phyloP scores from a whole-genome alignment of 148 eudicot genomes.

The Euryodendron excelsum region DNA sequence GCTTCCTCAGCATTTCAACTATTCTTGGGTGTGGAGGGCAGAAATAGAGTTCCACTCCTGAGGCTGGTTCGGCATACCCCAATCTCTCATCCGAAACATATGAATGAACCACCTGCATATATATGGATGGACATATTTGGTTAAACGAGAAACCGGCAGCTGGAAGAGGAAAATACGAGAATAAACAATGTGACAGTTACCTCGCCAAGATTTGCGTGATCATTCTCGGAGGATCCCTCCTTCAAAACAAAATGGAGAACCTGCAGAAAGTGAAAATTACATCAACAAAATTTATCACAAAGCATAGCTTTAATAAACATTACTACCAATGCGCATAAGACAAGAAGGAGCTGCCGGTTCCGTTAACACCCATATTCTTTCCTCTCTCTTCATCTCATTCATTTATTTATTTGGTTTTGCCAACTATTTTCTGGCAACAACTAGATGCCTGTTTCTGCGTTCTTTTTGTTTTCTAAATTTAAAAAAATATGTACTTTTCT shows the following conservation, averaged over 20 bases:
- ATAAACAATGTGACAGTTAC: constrained; percentile 25
- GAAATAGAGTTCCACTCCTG: constrained; percentile 79
- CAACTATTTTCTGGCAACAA: background rate
- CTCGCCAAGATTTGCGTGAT: constrained; percentile 57
- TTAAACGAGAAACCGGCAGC: background rate
- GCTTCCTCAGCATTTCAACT: constrained; percentile 59
- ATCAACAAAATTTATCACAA: background rate
- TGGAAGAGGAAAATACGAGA: background rate
- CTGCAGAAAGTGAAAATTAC: constrained; percentile 35
- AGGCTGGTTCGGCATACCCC: constrained; percentile 79
- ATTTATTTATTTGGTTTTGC: background rate
- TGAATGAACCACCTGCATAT: constrained; percentile 64
- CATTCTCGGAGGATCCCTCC: constrained; percentile 53
- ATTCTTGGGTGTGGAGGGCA: constrained; percentile 61
- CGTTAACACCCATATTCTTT: no score
- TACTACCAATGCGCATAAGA: no score
- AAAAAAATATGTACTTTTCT: background rate
- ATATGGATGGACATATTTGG: background rate
- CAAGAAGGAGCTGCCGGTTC: no score
- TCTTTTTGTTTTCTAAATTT: background rate
- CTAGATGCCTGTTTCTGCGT: background rate
- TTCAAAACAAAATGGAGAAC: constrained; percentile 64
- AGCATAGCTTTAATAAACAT: no score
- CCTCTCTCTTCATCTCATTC: background rate
- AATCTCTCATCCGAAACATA: constrained; percentile 66